Conservation (phyloP, 2,329 filamentous ascomycete species). For the Clarireedia homoeocarpa region DNA sequence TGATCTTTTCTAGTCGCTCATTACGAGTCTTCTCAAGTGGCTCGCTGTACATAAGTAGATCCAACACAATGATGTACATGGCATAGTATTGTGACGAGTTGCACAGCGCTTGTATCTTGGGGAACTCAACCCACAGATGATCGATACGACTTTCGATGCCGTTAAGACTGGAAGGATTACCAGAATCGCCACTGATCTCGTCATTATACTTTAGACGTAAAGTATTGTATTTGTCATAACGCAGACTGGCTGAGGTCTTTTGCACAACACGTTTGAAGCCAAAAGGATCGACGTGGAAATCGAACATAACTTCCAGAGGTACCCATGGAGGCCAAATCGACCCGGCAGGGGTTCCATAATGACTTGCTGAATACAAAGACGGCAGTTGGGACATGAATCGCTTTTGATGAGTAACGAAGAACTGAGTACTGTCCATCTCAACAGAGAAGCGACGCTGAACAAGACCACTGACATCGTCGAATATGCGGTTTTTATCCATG, state of each 20-base stretch:
- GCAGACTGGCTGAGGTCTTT: conserved; percentile 87
- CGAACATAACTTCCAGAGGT: conserved; percentile 96
- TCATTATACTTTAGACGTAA: conserved; percentile 96
- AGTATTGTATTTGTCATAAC: conserved; percentile 98
- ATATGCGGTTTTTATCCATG: conserved; percentile 91
- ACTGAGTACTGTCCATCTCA: conserved; percentile 95
- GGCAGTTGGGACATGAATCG: conserved; percentile 78
- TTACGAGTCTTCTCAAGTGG: conserved; percentile 94
- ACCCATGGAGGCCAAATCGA: conserved; percentile 98
- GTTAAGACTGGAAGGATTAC: conserved; percentile 43
- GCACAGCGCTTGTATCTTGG: conserved; percentile 86
- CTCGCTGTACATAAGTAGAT: conserved; percentile 92
- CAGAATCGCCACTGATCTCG: conserved; percentile 60
- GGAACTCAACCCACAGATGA: conserved; percentile 94
- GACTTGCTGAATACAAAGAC: conserved; percentile 89
- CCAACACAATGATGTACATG: conserved; percentile 95
- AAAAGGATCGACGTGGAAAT: conserved; percentile 87
- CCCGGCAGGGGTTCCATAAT: conserved; percentile 76
- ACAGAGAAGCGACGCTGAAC: conserved; percentile 91
- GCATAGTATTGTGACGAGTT: conserved; percentile 97
- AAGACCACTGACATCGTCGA: conserved; percentile 86
- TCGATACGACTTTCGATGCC: conserved; percentile 76
- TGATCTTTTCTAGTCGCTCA: conserved; percentile 95
- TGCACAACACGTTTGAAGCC: conserved; percentile 98
- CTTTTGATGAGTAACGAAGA: conserved; percentile 93